Conservation (phyloP, 345 rosid genomes). For the Orychophragmus violaceus region DNA sequence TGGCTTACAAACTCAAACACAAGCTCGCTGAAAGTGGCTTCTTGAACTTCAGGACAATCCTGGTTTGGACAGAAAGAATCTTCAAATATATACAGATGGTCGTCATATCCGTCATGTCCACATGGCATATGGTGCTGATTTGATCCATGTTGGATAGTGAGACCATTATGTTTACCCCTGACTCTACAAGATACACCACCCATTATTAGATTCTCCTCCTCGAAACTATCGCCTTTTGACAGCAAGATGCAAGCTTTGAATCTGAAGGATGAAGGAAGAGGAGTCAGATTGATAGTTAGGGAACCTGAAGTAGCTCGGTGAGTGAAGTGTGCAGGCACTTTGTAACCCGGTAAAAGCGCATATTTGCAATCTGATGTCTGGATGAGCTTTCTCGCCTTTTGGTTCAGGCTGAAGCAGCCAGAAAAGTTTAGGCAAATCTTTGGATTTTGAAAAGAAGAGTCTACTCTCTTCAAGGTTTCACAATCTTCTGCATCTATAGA, state of each 20-base stretch:
- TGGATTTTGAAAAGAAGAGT: too few species aligned
- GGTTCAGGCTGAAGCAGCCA: neutral
- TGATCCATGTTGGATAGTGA: neutral
- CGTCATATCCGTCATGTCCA: neutral
- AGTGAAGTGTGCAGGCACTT: too few species aligned
- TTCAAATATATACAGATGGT: neutral
- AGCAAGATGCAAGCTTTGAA: neutral
- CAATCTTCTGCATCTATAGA: neutral
- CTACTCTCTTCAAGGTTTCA: neutral
- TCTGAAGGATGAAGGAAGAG: too few species aligned
- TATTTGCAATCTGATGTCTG: too few species aligned
- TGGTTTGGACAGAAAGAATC: neutral
- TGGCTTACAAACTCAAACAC: neutral
- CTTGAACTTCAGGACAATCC: neutral
- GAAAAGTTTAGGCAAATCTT: too few species aligned
- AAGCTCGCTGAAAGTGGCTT: neutral
- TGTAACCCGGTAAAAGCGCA: too few species aligned
- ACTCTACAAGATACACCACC: neutral
- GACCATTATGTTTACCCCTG: neutral
- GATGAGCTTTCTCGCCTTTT: neutral
- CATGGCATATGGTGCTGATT: neutral
- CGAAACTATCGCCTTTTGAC: neutral
- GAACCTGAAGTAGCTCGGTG: too few species aligned
- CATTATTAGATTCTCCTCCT: too few species aligned
- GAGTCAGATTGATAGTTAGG: too few species aligned